Percentiles rank a stretch among this genome's conserved stretches.
phyloP scores from a whole-genome alignment of 2,329 filamentous ascomycete genomes.

The Fusarium cicatricum region DNA sequence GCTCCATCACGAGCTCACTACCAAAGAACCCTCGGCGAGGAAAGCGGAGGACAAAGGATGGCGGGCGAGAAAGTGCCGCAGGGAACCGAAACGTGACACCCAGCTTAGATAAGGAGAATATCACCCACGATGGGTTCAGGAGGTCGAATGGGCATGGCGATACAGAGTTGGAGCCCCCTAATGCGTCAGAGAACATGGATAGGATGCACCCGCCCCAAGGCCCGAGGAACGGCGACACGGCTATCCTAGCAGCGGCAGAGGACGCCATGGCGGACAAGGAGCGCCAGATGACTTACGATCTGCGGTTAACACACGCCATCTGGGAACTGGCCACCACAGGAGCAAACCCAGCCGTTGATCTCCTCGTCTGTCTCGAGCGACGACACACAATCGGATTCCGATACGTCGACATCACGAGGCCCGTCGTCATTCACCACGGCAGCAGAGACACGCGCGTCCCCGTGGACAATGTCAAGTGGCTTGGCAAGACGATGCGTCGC shows the following conservation, averaged over 20 bases:
- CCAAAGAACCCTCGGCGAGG: conserved; percentile 70
- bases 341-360: conserved; percentile 91
- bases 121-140: conserved; percentile 40
- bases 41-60: conserved; percentile 65
- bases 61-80: conserved; percentile 49
- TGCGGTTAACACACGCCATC: conserved; percentile 87
- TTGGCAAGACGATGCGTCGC: conserved; percentile 90
- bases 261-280: conserved; percentile 74
- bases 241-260: conserved; percentile 60
- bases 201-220: conserved; percentile 49
- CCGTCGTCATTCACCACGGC: conserved; percentile 94
- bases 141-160: conserved; percentile 41
- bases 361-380: conserved; percentile 91
- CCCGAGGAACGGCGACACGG: conserved; percentile 37
- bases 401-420: conserved; percentile 93
- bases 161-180: conserved; percentile 32
- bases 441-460: conserved; percentile 90
- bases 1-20: conserved; percentile 80
- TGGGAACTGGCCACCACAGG: conserved; percentile 93
- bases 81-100: conserved; percentile 48
- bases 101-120: conserved; percentile 61
- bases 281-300: conserved; percentile 80
- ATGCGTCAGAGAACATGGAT: conserved; percentile 59
- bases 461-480: conserved; percentile 93
- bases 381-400: conserved; percentile 93